These are phyloP conservation scores for Delonix regia DNA, from an alignment of 306 rosid genomes.

Conservation along the genomic window DNA sequence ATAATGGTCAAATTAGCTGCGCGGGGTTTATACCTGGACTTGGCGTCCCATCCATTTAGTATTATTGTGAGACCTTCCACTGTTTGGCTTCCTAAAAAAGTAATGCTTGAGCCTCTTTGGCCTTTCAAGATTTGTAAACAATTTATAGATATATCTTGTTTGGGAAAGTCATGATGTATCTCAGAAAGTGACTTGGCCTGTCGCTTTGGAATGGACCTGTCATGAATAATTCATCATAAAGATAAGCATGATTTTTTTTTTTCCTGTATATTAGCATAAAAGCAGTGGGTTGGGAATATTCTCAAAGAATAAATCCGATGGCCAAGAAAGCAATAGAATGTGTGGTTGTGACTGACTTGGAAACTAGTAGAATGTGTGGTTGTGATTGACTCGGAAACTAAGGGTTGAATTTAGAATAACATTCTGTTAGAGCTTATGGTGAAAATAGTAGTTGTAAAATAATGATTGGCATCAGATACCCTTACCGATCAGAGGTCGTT, in stretches of 20 bases:
- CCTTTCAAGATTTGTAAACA: neutral
- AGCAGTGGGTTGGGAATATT: neutral
- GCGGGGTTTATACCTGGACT: neutral
- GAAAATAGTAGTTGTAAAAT: neutral
- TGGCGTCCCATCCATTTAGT: neutral
- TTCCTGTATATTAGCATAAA: neutral
- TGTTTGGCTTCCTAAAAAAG: neutral
- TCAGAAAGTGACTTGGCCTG: neutral
- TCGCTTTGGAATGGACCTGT: neutral
- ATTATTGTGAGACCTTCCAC: neutral
- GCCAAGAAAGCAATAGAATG: neutral
- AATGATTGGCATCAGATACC: neutral
- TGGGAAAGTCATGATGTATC: neutral
- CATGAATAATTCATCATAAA: neutral
- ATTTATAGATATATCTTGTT: neutral
- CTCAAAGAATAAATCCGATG: neutral
- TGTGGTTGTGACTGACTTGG: neutral
- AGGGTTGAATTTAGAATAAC: neutral
- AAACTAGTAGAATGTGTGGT: neutral
- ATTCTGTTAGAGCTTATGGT: neutral
- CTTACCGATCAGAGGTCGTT: neutral
- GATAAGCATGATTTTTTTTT: neutral
- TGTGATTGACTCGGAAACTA: neutral
- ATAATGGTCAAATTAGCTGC: neutral
- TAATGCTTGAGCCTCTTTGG: neutral